These are phyloP conservation scores for Luzula sylvatica DNA, from an alignment of 176 grass and related monocot genomes.

Conservation along the genomic window DNA sequence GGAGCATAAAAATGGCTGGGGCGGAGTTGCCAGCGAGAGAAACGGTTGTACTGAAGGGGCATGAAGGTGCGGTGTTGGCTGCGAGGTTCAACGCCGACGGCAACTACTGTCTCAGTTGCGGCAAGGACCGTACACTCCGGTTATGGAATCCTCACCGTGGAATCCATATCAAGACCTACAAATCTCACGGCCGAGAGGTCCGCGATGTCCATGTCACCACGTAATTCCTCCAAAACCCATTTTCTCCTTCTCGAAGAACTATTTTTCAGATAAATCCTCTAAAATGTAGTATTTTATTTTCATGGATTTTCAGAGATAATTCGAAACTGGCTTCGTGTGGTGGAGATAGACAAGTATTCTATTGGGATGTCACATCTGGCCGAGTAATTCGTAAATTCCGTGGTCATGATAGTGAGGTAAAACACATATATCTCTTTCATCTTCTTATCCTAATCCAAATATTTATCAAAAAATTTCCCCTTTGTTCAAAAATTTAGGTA, in stretches of 20 bases:
- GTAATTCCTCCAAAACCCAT: constrained; percentile 15
- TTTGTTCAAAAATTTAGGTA: too few species aligned
- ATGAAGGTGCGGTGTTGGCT: constrained; percentile 83
- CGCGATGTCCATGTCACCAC: constrained; percentile 84
- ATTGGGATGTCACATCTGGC: constrained; percentile 76
- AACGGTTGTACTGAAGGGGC: constrained; percentile 40
- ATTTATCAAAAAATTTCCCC: not conserved
- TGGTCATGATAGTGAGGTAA: constrained; percentile 92
- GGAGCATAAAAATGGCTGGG: constrained; percentile 13
- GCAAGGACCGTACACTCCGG: constrained; percentile 84
- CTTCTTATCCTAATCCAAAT: not conserved
- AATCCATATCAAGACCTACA: constrained; percentile 80
- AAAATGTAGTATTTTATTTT: not conserved
- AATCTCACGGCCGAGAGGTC: too few species aligned
- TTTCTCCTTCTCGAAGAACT: not conserved
- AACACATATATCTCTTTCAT: not conserved
- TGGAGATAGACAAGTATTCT: constrained; percentile 80
- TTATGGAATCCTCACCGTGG: constrained; percentile 91
- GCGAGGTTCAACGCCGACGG: constrained; percentile 89
- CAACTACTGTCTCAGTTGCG: constrained; percentile 94
- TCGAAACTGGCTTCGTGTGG: constrained; percentile 84
- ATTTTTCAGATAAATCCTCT: constrained; percentile 1
- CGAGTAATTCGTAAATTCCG: constrained; percentile 90
- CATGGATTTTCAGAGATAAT: constrained; percentile 50
- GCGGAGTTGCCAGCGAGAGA: constrained; percentile 42